Evolutionary conservation across 1,139 yeast genomes (phyloP).

Genomic region (Ogataea hybrid): DNA sequence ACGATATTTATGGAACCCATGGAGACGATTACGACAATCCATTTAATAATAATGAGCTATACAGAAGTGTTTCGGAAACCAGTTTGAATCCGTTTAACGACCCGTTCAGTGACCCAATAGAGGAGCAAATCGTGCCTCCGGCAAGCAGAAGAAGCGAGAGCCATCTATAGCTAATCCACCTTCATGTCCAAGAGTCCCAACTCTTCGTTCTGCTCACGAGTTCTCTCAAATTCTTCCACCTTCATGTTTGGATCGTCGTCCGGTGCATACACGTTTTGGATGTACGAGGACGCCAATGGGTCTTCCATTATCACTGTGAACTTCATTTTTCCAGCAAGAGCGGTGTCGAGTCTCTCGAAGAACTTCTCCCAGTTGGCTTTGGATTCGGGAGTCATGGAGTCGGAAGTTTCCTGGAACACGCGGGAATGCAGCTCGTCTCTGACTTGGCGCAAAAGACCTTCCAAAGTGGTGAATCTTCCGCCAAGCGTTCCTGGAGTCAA

Average conservation of each 20-base stretch:
- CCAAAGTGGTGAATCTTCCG: slow-evolving; percentile 95
- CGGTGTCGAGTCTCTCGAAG: slow-evolving; percentile 71
- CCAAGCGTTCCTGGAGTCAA: slow-evolving; percentile 97
- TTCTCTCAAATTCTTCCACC: slow-evolving; percentile 86
- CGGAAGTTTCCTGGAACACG: slow-evolving; percentile 84
- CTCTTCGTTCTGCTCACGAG: slow-evolving; percentile 83
- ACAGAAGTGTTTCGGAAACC: slow-evolving; percentile 24
- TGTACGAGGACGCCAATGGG: slow-evolving; percentile 92
- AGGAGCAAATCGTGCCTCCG: slow-evolving; percentile 2
- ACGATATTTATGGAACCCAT: slow-evolving; percentile 7
- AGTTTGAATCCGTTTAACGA: slow-evolving; percentile 28
- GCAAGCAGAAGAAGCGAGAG: not conserved
- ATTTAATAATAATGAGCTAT: slow-evolving; percentile 21
- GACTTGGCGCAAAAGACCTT: slow-evolving; percentile 88
- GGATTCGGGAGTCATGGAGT: slow-evolving; percentile 82
- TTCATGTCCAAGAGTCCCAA: slow-evolving; percentile 86
- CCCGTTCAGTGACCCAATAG: slow-evolving; percentile 3
- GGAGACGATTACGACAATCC: slow-evolving; percentile 21
- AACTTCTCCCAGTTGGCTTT: slow-evolving; percentile 79
- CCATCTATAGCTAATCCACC: slow-evolving; percentile 13
- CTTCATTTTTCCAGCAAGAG: slow-evolving; percentile 77
- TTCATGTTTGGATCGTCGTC: slow-evolving; percentile 96
- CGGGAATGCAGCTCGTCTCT: slow-evolving; percentile 83
- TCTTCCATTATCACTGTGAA: slow-evolving; percentile 90
- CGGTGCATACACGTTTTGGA: slow-evolving; percentile 97